These are phyloP conservation scores for Pythium volutum DNA, from an alignment of 352 stramenopile genomes.

Conservation along the genomic window DNA sequence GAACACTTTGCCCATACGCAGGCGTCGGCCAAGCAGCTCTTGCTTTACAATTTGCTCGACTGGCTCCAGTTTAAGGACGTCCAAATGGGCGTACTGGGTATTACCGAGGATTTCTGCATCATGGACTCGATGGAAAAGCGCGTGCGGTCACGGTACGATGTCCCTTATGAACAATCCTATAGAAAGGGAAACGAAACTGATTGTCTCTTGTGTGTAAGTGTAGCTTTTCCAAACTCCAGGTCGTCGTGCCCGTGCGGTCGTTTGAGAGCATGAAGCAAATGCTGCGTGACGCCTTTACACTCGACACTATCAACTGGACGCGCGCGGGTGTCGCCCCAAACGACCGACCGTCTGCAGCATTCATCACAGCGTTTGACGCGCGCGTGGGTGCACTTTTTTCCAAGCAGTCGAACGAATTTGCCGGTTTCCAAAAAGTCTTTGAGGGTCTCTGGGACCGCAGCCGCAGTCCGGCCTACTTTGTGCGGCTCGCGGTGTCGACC, in stretches of 20 bases:
- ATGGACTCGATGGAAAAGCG: constrained; percentile 81
- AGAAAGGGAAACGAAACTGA: not conserved
- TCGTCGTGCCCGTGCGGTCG: constrained; percentile 57
- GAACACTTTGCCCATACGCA: constrained; percentile 67
- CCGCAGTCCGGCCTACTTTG: constrained; percentile 54
- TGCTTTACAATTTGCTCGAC: constrained; percentile 85
- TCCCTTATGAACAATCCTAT: constrained; percentile 1
- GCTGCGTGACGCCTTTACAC: constrained; percentile 36
- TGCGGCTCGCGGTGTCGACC: constrained; percentile 49
- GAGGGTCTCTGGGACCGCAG: constrained; percentile 81
- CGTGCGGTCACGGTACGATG: constrained; percentile 59
- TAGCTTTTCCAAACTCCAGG: constrained; percentile 82
- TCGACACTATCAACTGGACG: constrained; percentile 36
- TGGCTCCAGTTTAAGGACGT: constrained; percentile 83
- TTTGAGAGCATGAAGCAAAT: constrained; percentile 55
- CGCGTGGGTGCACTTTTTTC: constrained; percentile 38
- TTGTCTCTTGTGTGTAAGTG: not conserved
- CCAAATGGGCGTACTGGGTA: constrained; percentile 75
- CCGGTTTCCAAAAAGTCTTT: constrained; percentile 47
- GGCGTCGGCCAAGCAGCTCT: constrained; percentile 66
- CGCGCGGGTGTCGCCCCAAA: constrained; percentile 1
- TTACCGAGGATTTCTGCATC: constrained; percentile 80
- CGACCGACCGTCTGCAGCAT: constrained; percentile 28
- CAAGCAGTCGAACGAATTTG: constrained; percentile 24
- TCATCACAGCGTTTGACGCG: constrained; percentile 37